Evolutionary conservation across 192 early-diverging fungal species (phyloP), one percentile per base, ranked within the genome.

Genomic region (Umbelopsis vinacea): DNA sequence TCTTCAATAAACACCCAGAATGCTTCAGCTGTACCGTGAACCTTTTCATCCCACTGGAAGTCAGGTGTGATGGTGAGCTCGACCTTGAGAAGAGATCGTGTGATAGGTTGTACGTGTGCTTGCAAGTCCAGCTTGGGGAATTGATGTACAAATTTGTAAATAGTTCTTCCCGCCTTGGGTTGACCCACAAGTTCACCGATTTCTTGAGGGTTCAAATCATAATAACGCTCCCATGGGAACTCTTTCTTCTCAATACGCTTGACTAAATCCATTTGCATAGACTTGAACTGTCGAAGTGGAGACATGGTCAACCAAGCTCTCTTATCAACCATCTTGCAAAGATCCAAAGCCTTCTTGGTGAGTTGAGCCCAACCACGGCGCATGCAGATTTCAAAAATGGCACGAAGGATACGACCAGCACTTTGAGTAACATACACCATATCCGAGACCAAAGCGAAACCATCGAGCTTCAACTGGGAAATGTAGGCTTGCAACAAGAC

Each of bases 1-100:
- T 98, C 98, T 72, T 97, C 94, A 7, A 97, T 95, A 93, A 93
- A 98, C 47, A 99, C 92, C 92, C 93, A 98, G 86, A 94, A 99
- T 1, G 95, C 91, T 76, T 98, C 96, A 22, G 87, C 88, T 19
- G 79, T 83, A 45, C 97, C 98, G 70, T 99, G 98, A 45, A 94
- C 86, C n/a, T 88, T 85, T 45, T 98, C 97, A 75, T 89, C 94
- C 97, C 97, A 99, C 7, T 91, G 84, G 82, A 98, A 99, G 72
- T 95, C 95, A 2, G 94, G 88, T 0, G 88, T 89, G 7, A 95
- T 87, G 6, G 87, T 86, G 23, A 98, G 77, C n/a, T 89, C 89
- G 17, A 98, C 84, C 21, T 91, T 84, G 45, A 99, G 85, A 8
- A 99, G 94, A 21, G 89, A 92, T 26, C 94, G 82, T n/a, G 98